A percentile compares a stretch with the other conserved stretches of the same genome.
These are phyloP conservation scores for Rhodotorula sp. DNA, from an alignment of 1,284 basidiomycete genomes.

Conservation along the genomic window DNA sequence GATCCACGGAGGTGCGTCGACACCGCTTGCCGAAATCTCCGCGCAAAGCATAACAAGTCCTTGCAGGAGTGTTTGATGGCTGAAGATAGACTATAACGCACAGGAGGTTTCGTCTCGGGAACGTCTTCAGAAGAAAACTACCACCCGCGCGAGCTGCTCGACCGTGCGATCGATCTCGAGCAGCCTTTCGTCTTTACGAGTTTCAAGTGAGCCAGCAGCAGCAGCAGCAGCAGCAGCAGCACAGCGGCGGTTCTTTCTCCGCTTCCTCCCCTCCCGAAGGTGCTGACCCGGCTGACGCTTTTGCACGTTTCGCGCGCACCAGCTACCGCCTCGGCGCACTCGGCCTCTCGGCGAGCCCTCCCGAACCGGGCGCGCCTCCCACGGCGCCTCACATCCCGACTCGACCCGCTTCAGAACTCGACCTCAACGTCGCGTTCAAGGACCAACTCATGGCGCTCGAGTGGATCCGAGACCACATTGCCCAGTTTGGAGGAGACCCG, in stretches of 20 bases:
- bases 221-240: not conserved
- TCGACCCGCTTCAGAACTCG: constrained; percentile 25
- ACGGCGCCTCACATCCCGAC: constrained; percentile 32
- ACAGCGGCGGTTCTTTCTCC: not conserved
- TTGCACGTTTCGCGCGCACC: not conserved
- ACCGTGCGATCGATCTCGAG: constrained; percentile 20
- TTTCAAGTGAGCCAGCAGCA: constrained; percentile 24
- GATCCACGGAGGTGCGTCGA: constrained; percentile 20
- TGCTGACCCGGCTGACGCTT: not conserved
- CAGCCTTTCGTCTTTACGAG: constrained; percentile 32
- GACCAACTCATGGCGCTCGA: constrained; percentile 35
- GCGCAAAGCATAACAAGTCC: not conserved
- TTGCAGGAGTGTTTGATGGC: no score
- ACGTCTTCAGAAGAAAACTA: constrained; percentile 30
- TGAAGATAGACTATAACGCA: no score
- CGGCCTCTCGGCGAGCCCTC: constrained; percentile 32
- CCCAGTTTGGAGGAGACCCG: constrained; percentile 28
- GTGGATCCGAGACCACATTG: constrained; percentile 34
- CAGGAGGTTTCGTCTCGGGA: constrained; percentile 33
- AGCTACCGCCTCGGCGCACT: constrained; percentile 38
- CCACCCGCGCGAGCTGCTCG: constrained; percentile 29
- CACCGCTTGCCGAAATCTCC: not conserved
- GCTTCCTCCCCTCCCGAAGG: no score
- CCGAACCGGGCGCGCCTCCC: constrained; percentile 19
- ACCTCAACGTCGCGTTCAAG: constrained; percentile 39